Percentiles rank a stretch among this genome's conserved stretches.
These are phyloP conservation scores for Wickerhamiella infanticola DNA, from an alignment of 1,139 yeast genomes.

Conservation along the genomic window DNA sequence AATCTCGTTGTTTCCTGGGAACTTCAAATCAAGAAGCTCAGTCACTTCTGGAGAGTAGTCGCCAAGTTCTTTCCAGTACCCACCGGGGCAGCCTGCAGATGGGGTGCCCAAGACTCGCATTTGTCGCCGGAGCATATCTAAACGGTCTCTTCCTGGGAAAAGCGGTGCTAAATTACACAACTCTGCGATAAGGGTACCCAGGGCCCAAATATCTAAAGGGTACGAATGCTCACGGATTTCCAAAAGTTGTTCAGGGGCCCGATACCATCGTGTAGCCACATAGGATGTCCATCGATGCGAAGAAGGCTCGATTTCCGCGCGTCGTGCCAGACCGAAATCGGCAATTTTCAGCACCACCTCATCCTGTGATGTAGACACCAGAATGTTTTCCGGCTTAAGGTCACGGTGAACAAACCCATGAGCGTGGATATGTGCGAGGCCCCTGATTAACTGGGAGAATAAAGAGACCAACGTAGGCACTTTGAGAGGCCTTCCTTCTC, in stretches of 20 bases:
- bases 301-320: slow-evolving; percentile 38
- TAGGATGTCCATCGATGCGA: slow-evolving; percentile 46
- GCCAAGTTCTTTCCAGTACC: slow-evolving; percentile 15
- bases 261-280: slow-evolving; percentile 90
- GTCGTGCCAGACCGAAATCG: slow-evolving; percentile 82
- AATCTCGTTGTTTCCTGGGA: neutral
- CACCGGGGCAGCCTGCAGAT: slow-evolving; percentile 15
- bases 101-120: slow-evolving; percentile 46
- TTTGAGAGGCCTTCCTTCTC: neutral
- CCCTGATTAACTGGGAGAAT: slow-evolving; percentile 51
- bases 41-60: neutral
- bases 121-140: slow-evolving; percentile 61
- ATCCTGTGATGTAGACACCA: slow-evolving; percentile 36
- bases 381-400: slow-evolving; percentile 81
- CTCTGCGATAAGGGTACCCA: slow-evolving; percentile 76
- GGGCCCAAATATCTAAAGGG: slow-evolving; percentile 90
- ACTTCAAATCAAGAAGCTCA: neutral
- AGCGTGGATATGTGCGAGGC: slow-evolving; percentile 67
- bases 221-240: slow-evolving; percentile 49
- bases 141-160: slow-evolving; percentile 68
- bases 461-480: slow-evolving; percentile 21
- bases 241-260: slow-evolving; percentile 82
- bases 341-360: slow-evolving; percentile 60
- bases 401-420: slow-evolving; percentile 75
- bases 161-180: slow-evolving; percentile 60